Conservation (phyloP, 805 yeast species). For the Candida jianshihensis region DNA sequence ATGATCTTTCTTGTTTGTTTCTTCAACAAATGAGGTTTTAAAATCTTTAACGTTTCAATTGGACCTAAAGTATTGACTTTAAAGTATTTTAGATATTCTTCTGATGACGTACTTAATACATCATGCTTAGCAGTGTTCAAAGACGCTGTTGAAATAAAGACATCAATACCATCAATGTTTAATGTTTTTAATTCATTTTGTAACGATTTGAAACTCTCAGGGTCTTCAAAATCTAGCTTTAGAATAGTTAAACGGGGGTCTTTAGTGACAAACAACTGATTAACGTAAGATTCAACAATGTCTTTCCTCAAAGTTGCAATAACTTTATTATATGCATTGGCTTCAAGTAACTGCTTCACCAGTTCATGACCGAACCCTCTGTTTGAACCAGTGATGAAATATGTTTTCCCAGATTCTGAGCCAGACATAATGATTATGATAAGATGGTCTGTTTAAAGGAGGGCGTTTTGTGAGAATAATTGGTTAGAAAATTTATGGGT, state of each 20-base stretch:
- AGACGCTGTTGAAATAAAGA: constrained; percentile 31
- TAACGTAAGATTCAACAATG: constrained; percentile 1
- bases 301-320: constrained; percentile 20
- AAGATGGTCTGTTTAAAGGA: too few species aligned
- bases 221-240: constrained; percentile 15
- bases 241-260: constrained; percentile 16
- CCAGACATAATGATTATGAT: not conserved
- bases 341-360: constrained; percentile 13
- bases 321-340: constrained; percentile 11
- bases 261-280: constrained; percentile 16
- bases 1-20: constrained; percentile 22
- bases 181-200: constrained; percentile 14
- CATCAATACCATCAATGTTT: constrained; percentile 25
- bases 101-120: constrained; percentile 15
- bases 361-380: constrained; percentile 20
- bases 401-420: constrained; percentile 11
- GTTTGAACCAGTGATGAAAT: constrained; percentile 22
- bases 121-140: constrained; percentile 13
- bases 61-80: constrained; percentile 28
- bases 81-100: constrained; percentile 16
- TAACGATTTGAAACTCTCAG: constrained; percentile 9
- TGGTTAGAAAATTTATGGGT: too few species aligned
- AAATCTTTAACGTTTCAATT: constrained; percentile 22
- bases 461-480: too few species aligned
- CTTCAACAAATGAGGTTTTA: constrained; percentile 24